Evolutionary conservation across 441 rosid species (phyloP).

Genomic region (Gossypium davidsonii): DNA sequence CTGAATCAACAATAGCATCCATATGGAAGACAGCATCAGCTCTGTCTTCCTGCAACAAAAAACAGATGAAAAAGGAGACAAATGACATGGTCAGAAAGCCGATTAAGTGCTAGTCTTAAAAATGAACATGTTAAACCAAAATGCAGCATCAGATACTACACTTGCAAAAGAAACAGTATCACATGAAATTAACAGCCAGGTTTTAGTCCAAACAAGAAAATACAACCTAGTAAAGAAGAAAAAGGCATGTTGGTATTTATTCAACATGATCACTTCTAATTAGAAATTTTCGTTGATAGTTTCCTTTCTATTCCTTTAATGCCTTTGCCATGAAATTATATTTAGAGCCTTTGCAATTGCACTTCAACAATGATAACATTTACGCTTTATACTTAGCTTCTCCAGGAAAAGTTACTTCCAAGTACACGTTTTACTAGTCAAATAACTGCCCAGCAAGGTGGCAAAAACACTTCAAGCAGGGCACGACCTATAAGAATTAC

Average conservation of each 20-base stretch:
- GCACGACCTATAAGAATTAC: not conserved
- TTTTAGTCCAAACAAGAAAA: slow-evolving; percentile 12
- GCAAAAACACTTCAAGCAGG: slow-evolving; percentile 1
- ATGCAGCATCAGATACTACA: not conserved
- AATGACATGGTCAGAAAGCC: not conserved
- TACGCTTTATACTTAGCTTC: not conserved
- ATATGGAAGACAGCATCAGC: slow-evolving; percentile 39
- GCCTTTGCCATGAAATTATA: not conserved
- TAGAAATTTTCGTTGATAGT: not conserved
- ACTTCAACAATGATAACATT: not conserved
- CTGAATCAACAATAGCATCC: slow-evolving; percentile 36
- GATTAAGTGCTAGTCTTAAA: not conserved
- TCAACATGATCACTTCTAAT: not conserved
- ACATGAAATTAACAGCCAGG: not conserved
- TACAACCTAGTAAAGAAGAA: not conserved
- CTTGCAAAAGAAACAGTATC: not conserved
- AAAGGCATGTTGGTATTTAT: not conserved
- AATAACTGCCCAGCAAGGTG: not conserved
- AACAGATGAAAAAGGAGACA: slow-evolving; percentile 10
- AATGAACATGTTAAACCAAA: slow-evolving; percentile 8
- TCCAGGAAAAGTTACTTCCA: not conserved
- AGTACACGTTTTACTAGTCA: not conserved
- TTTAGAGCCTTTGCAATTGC: not conserved
- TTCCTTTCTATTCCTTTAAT: not conserved
- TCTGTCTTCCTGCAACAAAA: slow-evolving; percentile 53